Evolutionary conservation across 1,284 basidiomycete species (phyloP).

Genomic region (Sporisorium sorghi): DNA sequence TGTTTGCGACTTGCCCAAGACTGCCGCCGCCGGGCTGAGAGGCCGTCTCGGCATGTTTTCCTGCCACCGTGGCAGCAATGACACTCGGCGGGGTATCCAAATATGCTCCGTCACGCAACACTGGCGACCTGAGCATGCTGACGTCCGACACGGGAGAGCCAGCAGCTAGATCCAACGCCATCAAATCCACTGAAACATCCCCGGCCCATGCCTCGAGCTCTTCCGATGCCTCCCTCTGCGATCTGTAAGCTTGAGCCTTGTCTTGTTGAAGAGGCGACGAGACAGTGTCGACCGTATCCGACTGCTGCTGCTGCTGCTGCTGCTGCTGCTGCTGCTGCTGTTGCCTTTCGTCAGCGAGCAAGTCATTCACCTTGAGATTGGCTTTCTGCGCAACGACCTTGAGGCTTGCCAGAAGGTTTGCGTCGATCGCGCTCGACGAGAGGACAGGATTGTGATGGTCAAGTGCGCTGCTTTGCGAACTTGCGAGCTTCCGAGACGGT

Average conservation of each 20-base stretch:
- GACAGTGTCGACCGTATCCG: not conserved
- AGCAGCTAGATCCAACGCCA: slow-evolving; percentile 37
- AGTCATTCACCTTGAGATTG: slow-evolving; percentile 32
- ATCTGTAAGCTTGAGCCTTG: not conserved
- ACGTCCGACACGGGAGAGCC: slow-evolving; percentile 30
- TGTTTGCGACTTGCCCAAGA: not conserved
- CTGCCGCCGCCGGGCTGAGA: slow-evolving; percentile 1
- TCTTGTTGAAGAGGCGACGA: not conserved
- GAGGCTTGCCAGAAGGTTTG: slow-evolving; percentile 33
- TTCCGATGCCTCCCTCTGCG: slow-evolving; percentile 18
- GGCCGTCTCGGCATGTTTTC: not conserved
- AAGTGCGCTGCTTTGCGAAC: not conserved
- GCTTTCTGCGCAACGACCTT: slow-evolving; percentile 45
- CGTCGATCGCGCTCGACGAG: slow-evolving; percentile 41
- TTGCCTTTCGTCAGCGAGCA: slow-evolving; percentile 19
- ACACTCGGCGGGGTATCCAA: slow-evolving; percentile 25
- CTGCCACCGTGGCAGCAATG: not conserved
- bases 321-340: slow-evolving; percentile 1
- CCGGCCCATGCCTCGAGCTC: slow-evolving; percentile 34
- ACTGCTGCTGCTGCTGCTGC: slow-evolving; percentile 1
- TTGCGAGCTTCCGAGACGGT: not conserved
- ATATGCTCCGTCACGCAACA: not conserved
- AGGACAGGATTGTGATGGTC: slow-evolving; percentile 1
- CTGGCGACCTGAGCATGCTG: slow-evolving; percentile 26
- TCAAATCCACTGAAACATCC: slow-evolving; percentile 36